Base-by-base conservation (phyloP, 2,329 filamentous ascomycete genomes). In the Botrytis fragariae region DNA sequence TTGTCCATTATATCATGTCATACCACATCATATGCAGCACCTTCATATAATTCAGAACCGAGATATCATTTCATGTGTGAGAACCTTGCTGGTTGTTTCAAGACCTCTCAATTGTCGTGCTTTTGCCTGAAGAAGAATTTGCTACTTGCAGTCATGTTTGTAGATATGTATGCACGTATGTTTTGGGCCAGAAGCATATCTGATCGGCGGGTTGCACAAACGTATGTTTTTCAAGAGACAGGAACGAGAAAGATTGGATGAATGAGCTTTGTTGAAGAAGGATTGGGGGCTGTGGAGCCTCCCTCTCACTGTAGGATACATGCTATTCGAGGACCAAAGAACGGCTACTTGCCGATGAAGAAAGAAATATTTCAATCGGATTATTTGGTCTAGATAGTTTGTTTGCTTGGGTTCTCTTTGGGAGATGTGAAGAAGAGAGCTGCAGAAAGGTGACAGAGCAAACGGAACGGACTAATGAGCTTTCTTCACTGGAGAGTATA, bases 291-390 rank as follows among this genome's bases (percentile, higher is more conserved):
- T 29, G 39, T 16, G 3, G 35, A 59, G 37, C n/a, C 45, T 35
- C 37, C 25, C 44, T 29, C 39, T 71, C 25, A n/a, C 20, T 65
- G 9, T 35, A 39, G 61, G n/a, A 12, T 65, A n/a, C 44, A 44
- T 45, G 14, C n/a, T 42, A 42, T 35, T n/a, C 51, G n/a, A 18
- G 35, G 35, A 65, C 44, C 35, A 64, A 71, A 45, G 32, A 3
- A 51, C 69, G 69, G 69, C 45, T 65, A 48, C 69, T 71, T 71
- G 69, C 69, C 59, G 69, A 57, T 35, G 20, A 35, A 7, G 18
- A 35, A 54, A 57, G 59, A 29, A 37, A 42, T 44, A 63, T n/a
- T 4, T 54, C 44, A 42, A 64, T 65, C n/a, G 9, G 12, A 35
- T 32, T 3, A 12, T 42, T 65, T 35, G 32, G 20, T 18, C 4